These are phyloP conservation scores for Lojkania enalia DNA, from an alignment of 2,329 filamentous ascomycete genomes.

Conservation along the genomic window DNA sequence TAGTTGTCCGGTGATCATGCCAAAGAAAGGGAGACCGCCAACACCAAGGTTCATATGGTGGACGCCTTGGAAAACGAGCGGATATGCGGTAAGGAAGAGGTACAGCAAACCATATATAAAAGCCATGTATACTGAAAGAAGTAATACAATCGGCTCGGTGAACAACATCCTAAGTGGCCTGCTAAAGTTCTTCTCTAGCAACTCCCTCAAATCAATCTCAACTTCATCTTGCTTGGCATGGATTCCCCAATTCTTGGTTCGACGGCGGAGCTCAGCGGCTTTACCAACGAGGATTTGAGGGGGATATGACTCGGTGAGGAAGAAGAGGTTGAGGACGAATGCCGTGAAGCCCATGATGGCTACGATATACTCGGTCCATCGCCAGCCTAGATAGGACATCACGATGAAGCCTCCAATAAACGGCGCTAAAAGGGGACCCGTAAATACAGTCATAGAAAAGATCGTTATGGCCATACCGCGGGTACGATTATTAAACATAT, in stretches of 20 bases:
- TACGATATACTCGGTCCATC: slow-evolving; percentile 60
- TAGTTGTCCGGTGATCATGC: slow-evolving; percentile 76
- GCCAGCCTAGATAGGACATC: slow-evolving; percentile 56
- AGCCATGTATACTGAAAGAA: slow-evolving; percentile 51
- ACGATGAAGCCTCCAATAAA: slow-evolving; percentile 61
- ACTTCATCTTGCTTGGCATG: slow-evolving; percentile 61
- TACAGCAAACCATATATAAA: slow-evolving; percentile 71
- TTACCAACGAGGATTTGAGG: slow-evolving; percentile 62
- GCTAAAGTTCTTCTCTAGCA: slow-evolving; percentile 58
- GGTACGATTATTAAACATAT: slow-evolving; percentile 56
- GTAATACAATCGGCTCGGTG: slow-evolving; percentile 53
- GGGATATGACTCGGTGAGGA: slow-evolving; percentile 62
- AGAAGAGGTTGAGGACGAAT: slow-evolving; percentile 55
- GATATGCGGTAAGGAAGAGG: slow-evolving; percentile 83
- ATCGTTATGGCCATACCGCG: slow-evolving; percentile 51
- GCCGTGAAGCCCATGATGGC: slow-evolving; percentile 60
- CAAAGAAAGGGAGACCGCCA: slow-evolving; percentile 80
- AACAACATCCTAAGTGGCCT: slow-evolving; percentile 54
- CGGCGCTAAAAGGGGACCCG: slow-evolving; percentile 56
- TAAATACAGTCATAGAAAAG: slow-evolving; percentile 57
- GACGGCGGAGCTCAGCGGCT: slow-evolving; percentile 57
- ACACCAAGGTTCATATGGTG: slow-evolving; percentile 72
- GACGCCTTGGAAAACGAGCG: slow-evolving; percentile 74
- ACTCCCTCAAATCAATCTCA: slow-evolving; percentile 54
- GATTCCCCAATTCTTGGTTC: slow-evolving; percentile 65